phyloP scores from a whole-genome alignment of 108 stramenopile genomes.

The Skeletonema tropicum region DNA sequence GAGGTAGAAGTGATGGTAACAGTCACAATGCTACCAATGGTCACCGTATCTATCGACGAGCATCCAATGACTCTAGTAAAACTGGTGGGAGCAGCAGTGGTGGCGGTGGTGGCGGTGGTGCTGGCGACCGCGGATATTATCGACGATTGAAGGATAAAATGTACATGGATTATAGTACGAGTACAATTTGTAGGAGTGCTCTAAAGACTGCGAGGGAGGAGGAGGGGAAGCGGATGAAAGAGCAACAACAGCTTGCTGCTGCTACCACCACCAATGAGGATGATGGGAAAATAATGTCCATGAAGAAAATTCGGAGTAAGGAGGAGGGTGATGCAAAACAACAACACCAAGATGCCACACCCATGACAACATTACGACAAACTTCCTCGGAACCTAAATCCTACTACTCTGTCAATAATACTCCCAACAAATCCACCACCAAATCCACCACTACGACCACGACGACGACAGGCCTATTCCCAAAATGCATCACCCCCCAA shows the following conservation, averaged over 20 bases:
- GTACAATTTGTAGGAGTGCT: slow-evolving; percentile 22
- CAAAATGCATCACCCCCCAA: slow-evolving; percentile 1
- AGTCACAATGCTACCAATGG: neutral
- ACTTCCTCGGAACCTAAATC: neutral
- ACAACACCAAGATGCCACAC: neutral
- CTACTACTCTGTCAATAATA: neutral
- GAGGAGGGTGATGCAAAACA: no score
- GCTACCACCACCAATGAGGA: no score
- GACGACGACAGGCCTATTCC: neutral
- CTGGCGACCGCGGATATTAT: neutral
- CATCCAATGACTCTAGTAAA: no score
- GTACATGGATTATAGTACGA: slow-evolving; percentile 37
- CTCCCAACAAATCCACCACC: neutral
- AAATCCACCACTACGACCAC: neutral
- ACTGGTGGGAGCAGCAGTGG: neutral
- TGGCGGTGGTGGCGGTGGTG: neutral
- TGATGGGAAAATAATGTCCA: no score
- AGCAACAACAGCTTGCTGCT: no score
- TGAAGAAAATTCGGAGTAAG: no score
- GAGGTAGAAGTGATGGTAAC: neutral
- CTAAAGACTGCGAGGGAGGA: neutral
- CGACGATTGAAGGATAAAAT: slow-evolving; percentile 6
- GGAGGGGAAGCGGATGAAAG: neutral
- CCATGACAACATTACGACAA: slow-evolving; percentile 7
- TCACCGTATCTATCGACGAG: no score